These are phyloP conservation scores for Austroboletus niveus DNA, from an alignment of 1,284 basidiomycete species.

Conservation along the genomic window DNA sequence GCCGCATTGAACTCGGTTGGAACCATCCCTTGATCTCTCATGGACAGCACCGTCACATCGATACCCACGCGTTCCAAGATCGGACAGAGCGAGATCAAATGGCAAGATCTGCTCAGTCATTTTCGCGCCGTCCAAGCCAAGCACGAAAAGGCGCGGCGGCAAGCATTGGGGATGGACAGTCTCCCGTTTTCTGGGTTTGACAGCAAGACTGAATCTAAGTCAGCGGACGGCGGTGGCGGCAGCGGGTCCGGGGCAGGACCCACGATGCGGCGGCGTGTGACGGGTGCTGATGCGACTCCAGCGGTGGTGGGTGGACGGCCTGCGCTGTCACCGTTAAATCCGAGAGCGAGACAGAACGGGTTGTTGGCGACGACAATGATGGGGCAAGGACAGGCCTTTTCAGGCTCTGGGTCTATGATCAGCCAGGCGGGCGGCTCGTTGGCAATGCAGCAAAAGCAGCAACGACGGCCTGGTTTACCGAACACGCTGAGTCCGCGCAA, in stretches of 20 bases:
- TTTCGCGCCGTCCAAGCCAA: slow-evolving; percentile 82
- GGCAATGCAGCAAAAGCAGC: slow-evolving; percentile 42
- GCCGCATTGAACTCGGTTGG: too few species aligned
- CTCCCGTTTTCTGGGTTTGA: slow-evolving; percentile 22
- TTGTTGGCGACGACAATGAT: slow-evolving; percentile 33
- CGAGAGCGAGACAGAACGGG: slow-evolving; percentile 55
- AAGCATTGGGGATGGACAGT: slow-evolving; percentile 47
- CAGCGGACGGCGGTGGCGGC: slow-evolving; percentile 21
- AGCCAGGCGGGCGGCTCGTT: slow-evolving; percentile 27
- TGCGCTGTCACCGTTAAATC: slow-evolving; percentile 71
- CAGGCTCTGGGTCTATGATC: slow-evolving; percentile 4
- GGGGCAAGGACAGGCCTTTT: slow-evolving; percentile 23
- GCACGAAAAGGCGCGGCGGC: slow-evolving; percentile 84
- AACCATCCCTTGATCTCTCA: background rate
- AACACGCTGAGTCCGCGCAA: slow-evolving; percentile 38
- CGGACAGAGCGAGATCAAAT: slow-evolving; percentile 86
- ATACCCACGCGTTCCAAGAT: slow-evolving; percentile 63
- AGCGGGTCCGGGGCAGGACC: slow-evolving; percentile 32
- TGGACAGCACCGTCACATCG: slow-evolving; percentile 36
- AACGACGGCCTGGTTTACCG: slow-evolving; percentile 40
- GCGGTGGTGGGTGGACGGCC: slow-evolving; percentile 29
- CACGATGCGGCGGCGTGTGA: slow-evolving; percentile 54
- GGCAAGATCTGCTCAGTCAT: slow-evolving; percentile 86
- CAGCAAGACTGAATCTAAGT: slow-evolving; percentile 20
- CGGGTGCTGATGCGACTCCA: slow-evolving; percentile 41